A percentile compares a stretch with the other conserved stretches of the same genome.
These are phyloP conservation scores for Aureobasidium zeae DNA, from an alignment of 2,329 filamentous ascomycete genomes.

Conservation along the genomic window DNA sequence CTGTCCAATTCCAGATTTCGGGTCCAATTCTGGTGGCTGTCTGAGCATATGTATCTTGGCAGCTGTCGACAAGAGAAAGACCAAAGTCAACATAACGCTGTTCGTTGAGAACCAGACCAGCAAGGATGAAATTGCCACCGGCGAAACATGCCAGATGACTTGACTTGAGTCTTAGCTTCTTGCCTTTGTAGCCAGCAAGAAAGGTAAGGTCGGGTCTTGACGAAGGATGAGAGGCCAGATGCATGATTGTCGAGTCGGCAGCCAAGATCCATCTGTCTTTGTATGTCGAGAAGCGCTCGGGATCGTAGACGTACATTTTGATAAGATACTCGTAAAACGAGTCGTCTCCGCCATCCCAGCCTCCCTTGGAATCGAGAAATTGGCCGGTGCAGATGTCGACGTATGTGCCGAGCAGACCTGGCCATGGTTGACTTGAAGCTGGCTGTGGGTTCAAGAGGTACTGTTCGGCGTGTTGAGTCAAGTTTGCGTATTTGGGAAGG, in stretches of 20 bases:
- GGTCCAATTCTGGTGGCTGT: conserved; percentile 70
- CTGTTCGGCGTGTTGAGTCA: conserved; percentile 58
- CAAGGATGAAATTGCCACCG: conserved; percentile 77
- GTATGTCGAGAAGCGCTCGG: conserved; percentile 52
- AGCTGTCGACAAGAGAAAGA: conserved; percentile 59
- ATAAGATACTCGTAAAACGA: conserved; percentile 85
- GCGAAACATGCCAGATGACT: conserved; percentile 65
- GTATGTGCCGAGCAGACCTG: conserved; percentile 62
- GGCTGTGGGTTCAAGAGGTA: conserved; percentile 62
- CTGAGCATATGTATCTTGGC: conserved; percentile 61
- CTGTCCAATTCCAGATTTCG: conserved; percentile 44
- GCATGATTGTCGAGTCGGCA: conserved; percentile 63
- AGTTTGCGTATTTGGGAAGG: conserved; percentile 53
- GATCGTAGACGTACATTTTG: conserved; percentile 82
- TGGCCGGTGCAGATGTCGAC: conserved; percentile 56
- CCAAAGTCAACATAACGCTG: conserved; percentile 66
- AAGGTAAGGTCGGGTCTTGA: conserved; percentile 64
- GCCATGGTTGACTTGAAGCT: conserved; percentile 57
- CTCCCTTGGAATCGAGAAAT: conserved; percentile 58
- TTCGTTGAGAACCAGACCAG: conserved; percentile 58
- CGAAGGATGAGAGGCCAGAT: conserved; percentile 60
- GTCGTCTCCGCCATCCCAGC: conserved; percentile 70
- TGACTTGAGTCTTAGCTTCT: conserved; percentile 30
- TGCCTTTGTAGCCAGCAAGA: conserved; percentile 48
- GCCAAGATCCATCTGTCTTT: conserved; percentile 64